Percentiles rank a stretch among this genome's conserved stretches.
phyloP scores from a whole-genome alignment of 139 green algal species.

The Micractinium sp. region DNA sequence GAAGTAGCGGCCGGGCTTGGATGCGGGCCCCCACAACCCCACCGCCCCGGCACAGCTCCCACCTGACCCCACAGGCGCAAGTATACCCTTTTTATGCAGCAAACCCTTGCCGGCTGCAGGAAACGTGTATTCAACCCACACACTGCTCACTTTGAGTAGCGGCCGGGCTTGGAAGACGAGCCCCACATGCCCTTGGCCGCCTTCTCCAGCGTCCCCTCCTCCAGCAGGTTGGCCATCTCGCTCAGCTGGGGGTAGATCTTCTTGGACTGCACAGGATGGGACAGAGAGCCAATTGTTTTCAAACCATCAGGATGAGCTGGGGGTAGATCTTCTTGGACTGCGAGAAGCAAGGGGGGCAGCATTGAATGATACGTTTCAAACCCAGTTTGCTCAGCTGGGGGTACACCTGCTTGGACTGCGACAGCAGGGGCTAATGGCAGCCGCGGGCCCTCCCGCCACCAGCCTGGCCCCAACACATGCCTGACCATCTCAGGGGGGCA shows the following conservation, averaged over 20 bases:
- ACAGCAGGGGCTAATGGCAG: too few relatives aligned
- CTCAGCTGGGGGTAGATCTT: constrained; percentile 21
- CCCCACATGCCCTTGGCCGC: constrained; percentile 25
- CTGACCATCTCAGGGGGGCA: too few relatives aligned
- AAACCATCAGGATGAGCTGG: constrained; percentile 15
- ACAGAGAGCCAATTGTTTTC: too few relatives aligned
- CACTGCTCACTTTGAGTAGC: constrained; percentile 19
- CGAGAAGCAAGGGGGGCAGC: not conserved
- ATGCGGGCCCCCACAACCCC: too few relatives aligned
- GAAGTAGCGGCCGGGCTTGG: not conserved
- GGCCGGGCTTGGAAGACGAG: not conserved
- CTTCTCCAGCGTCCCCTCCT: constrained; percentile 31
- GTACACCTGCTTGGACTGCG: too few relatives aligned
- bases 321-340: constrained; percentile 11
- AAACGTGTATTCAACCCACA: too few relatives aligned
- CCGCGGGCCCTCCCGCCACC: too few relatives aligned
- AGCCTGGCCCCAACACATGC: too few relatives aligned
- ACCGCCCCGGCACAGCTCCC: too few relatives aligned
- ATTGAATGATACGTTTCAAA: too few relatives aligned
- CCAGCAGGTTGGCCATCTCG: constrained; percentile 31
- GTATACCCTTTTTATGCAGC: not conserved
- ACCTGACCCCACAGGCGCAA: not conserved
- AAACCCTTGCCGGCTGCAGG: too few relatives aligned
- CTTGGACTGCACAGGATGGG: not conserved
- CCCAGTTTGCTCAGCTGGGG: not conserved